Evolutionary conservation across 2,329 filamentous ascomycete genomes (phyloP).

Genomic region (Peltaster fructicola): DNA sequence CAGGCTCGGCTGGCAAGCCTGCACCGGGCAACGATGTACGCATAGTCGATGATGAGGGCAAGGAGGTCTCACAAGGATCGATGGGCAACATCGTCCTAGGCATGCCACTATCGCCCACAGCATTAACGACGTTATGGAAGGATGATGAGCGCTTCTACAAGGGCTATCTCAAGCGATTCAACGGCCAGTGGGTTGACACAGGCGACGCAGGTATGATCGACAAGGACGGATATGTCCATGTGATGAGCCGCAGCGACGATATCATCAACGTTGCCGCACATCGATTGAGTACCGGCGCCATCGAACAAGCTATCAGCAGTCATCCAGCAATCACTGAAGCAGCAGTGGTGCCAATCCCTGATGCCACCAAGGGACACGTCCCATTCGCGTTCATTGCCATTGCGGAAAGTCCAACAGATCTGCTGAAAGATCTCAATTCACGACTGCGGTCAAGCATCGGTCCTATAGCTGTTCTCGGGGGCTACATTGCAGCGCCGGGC

Average conservation of each 20-base stretch:
- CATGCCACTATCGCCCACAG: slow-evolving; percentile 68
- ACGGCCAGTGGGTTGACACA: slow-evolving; percentile 73
- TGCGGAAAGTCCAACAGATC: slow-evolving; percentile 29
- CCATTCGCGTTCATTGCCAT: slow-evolving; percentile 75
- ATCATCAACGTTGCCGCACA: slow-evolving; percentile 94
- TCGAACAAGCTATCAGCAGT: slow-evolving; percentile 77
- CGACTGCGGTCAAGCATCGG: slow-evolving; percentile 68
- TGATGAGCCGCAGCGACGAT: slow-evolving; percentile 56
- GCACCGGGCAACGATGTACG: slow-evolving; percentile 85
- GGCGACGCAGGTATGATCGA: slow-evolving; percentile 83
- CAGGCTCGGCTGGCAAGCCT: slow-evolving; percentile 75
- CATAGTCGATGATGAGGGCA: slow-evolving; percentile 64
- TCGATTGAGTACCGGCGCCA: slow-evolving; percentile 69
- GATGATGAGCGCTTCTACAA: slow-evolving; percentile 76
- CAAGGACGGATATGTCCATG: slow-evolving; percentile 45
- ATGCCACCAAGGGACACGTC: slow-evolving; percentile 72
- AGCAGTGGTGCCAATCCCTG: slow-evolving; percentile 72
- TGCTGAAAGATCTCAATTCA: slow-evolving; percentile 49
- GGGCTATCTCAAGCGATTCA: slow-evolving; percentile 67
- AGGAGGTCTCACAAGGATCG: slow-evolving; percentile 47
- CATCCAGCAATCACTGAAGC: slow-evolving; percentile 67
- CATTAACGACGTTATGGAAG: slow-evolving; percentile 69
- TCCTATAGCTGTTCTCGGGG: slow-evolving; percentile 68
- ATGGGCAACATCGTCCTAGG: slow-evolving; percentile 89
- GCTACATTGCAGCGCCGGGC: slow-evolving; percentile 65